phyloP scores from a whole-genome alignment of 345 rosid species.

The Gossypium thurberi region DNA sequence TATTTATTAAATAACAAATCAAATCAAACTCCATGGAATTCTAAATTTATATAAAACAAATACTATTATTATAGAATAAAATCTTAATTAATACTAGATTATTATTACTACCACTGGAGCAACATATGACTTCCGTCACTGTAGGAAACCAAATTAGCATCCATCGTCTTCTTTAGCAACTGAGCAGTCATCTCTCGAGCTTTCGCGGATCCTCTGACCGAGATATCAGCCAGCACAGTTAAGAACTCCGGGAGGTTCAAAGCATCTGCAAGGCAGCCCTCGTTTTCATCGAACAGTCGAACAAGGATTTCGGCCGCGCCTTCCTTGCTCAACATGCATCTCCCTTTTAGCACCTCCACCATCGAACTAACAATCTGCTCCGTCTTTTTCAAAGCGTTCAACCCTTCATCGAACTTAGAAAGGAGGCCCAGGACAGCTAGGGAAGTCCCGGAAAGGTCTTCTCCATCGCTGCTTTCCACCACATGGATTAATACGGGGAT shows the following conservation, averaged over 20 bases:
- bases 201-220: conserved; percentile 42
- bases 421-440: conserved; percentile 38
- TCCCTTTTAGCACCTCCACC: conserved; percentile 40
- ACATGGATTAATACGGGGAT: conserved; percentile 28
- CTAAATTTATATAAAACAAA: no score
- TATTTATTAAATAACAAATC: no score
- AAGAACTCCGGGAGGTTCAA: conserved; percentile 30
- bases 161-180: conserved; percentile 44
- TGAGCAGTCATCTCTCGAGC: conserved; percentile 42
- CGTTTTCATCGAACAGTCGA: conserved; percentile 50
- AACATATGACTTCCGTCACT: neutral
- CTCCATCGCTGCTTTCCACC: conserved; percentile 15
- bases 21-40: no score
- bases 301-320: conserved; percentile 54
- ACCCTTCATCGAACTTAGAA: conserved; percentile 46
- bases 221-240: conserved; percentile 39
- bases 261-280: conserved; percentile 42
- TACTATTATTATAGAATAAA: no score
- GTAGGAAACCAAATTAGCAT: conserved; percentile 18
- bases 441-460: conserved; percentile 38
- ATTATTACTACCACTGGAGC: neutral
- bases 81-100: no score
- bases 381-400: conserved; percentile 27
- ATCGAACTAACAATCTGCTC: conserved; percentile 36
- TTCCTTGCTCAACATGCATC: conserved; percentile 54